phyloP scores from a whole-genome alignment of 2,329 filamentous ascomycete species.

The Pyrenochaeta sp. region DNA sequence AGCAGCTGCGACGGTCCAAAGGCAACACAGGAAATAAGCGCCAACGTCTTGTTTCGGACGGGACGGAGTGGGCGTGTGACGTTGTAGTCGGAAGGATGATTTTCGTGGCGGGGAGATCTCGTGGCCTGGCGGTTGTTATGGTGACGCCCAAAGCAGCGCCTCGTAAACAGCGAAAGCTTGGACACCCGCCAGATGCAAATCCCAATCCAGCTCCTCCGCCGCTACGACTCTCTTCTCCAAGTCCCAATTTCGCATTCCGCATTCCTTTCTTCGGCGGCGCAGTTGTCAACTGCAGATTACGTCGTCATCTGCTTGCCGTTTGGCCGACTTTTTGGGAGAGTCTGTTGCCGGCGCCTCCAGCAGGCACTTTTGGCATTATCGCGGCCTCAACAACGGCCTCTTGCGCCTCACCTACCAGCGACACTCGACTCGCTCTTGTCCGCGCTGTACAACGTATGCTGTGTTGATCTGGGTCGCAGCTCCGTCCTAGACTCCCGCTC shows the following conservation, averaged over 20 bases:
- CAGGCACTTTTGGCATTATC: conserved; percentile 32
- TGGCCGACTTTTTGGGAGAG: conserved; percentile 17
- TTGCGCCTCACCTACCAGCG: conserved; percentile 22
- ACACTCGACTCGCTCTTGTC: conserved; percentile 15
- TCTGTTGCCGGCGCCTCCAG: conserved; percentile 33
- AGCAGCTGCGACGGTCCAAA: too few relatives aligned
- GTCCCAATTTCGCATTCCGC: conserved; percentile 36
- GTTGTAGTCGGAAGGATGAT: conserved; percentile 18
- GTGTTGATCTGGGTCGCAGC: conserved; percentile 16
- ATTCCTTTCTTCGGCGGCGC: conserved; percentile 41
- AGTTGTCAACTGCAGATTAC: conserved; percentile 26
- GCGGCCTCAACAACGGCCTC: conserved; percentile 40
- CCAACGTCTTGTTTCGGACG: conserved; percentile 7
- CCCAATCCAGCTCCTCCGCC: conserved; percentile 36
- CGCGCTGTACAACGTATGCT: conserved; percentile 41
- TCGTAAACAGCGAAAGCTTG: conserved; percentile 34
- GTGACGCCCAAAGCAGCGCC: too few relatives aligned
- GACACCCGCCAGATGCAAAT: conserved; percentile 23
- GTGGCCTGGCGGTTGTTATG: conserved; percentile 17
- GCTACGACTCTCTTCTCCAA: conserved; percentile 27
- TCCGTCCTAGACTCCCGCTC: conserved; percentile 21
- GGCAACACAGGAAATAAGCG: neutral
- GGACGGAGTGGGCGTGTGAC: conserved; percentile 12
- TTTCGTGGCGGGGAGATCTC: conserved; percentile 20
- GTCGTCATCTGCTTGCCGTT: conserved; percentile 32